phyloP scores from a whole-genome alignment of 2,329 filamentous ascomycete species.

The Microdochium bolleyi region DNA sequence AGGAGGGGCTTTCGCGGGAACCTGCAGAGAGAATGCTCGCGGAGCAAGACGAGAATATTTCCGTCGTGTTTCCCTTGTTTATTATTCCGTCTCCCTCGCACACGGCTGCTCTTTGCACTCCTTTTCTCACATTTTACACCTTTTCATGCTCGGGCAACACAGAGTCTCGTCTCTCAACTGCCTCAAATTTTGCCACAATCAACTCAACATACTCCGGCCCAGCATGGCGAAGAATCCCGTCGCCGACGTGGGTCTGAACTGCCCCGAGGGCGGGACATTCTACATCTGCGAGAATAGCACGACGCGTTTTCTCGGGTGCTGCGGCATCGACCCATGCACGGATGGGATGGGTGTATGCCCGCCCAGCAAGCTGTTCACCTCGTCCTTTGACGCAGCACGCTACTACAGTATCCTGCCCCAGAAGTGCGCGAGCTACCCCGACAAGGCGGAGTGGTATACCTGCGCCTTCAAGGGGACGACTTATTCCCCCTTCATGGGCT shows the following conservation, averaged over 20 bases:
- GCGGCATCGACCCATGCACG: conserved; percentile 10
- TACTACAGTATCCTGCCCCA: conserved; percentile 7
- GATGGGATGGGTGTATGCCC: conserved; percentile 5
- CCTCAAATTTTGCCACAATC: too few relatives aligned
- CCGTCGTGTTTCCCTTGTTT: too few relatives aligned
- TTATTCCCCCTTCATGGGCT: conserved; percentile 11
- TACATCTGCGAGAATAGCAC: conserved; percentile 11
- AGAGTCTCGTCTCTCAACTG: too few relatives aligned
- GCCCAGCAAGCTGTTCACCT: conserved; percentile 1
- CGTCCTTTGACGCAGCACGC: conserved; percentile 5
- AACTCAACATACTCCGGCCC: too few relatives aligned
- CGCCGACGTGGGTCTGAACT: conserved; percentile 9
- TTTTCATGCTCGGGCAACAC: too few relatives aligned
- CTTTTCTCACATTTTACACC: too few relatives aligned
- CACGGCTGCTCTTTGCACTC: too few relatives aligned
- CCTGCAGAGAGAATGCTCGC: too few relatives aligned
- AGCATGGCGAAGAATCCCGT: conserved; percentile 11
- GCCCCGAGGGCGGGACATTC: conserved; percentile 9
- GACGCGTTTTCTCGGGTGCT: conserved; percentile 12
- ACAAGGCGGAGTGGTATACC: conserved; percentile 9
- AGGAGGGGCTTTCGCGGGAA: too few relatives aligned
- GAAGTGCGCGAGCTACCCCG: conserved; percentile 2
- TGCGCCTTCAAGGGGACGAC: conserved; percentile 4
- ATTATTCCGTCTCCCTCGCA: too few relatives aligned
- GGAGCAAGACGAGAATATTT: too few relatives aligned